Evolutionary conservation across 2,329 filamentous ascomycete genomes (phyloP), one percentile per base, ranked within the genome.

Genomic region (Talaromyces sp.): DNA sequence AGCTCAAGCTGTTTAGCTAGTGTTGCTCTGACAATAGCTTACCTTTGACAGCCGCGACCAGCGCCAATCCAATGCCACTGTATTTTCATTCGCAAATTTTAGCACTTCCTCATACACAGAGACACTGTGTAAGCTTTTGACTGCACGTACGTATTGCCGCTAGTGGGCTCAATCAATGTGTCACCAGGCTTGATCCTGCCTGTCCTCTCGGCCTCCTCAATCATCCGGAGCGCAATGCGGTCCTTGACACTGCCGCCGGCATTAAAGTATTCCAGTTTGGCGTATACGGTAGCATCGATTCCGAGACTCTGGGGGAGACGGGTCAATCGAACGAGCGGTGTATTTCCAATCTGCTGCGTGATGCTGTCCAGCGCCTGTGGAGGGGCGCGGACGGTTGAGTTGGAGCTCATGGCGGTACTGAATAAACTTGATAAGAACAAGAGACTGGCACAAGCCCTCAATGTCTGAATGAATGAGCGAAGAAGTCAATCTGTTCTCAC

Each of bases 111-210:
- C 28, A 33, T 16, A 31, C 18, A 55, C 2, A 31, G 5, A 23
- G 23, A 55, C 4, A 14, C 2, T 12, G n/a, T 47, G n/a, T 27
- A 27, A 27, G 44, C 18, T 47, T 47, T n/a, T 12, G 12, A 14
- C 4, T n/a, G 50, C 74, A 47, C 77, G 56, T 72, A 80, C 82
- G 95, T 99, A 77, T 99, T 99, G 60, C 95, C 95, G 72, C 92
- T 96, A 55, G 95, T 99, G 9, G 95, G 95, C 84, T 99, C 95
- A 73, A 99, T 99, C 71, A 99, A 81, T 58, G 92, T 98, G 78
- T 98, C 93, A 61, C 94, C 95, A 31, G 95, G 95, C 84, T 95
- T 97, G 79, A 99, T 97, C 67, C 94, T 88, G 53, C 95, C 95
- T 58, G 85, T 89, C 73, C 86, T 87, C 83, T 99, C 95, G 14